Conservation (phyloP, 2,329 filamentous ascomycete genomes). For the Aspergillus chevalieri region DNA sequence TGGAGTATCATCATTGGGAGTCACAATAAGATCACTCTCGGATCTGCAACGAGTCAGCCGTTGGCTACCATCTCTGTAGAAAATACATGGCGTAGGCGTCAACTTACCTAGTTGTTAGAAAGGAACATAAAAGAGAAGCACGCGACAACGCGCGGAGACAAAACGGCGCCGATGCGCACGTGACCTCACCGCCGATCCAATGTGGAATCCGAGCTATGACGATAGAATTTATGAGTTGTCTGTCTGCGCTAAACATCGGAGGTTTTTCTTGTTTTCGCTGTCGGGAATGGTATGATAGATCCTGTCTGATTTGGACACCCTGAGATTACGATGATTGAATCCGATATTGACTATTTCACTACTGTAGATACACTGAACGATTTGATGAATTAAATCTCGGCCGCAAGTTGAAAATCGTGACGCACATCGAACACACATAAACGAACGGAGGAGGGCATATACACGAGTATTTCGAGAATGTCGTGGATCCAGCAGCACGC, state of each 20-base stretch:
- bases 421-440: neutral
- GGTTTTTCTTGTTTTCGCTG: too few relatives aligned
- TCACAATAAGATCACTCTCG: constrained; percentile 9
- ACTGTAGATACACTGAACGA: neutral
- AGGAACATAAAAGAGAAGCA: too few relatives aligned
- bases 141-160: too few relatives aligned
- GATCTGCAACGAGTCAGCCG: constrained; percentile 1
- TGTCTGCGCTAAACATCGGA: too few relatives aligned
- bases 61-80: neutral
- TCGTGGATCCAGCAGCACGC: constrained; percentile 41
- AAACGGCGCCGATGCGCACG: too few relatives aligned
- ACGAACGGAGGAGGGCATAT: neutral
- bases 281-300: too few relatives aligned
- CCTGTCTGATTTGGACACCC: too few relatives aligned
- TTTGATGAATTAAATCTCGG: neutral
- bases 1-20: constrained; percentile 38
- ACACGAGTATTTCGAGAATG: neutral
- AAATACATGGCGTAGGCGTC: neutral
- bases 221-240: too few relatives aligned
- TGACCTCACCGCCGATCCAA: too few relatives aligned
- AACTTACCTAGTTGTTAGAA: neutral
- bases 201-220: too few relatives aligned
- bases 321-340: neutral
- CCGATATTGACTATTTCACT: neutral
- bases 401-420: neutral